A percentile compares a stretch with the other conserved stretches of the same genome.
Conservation (phyloP, 352 stramenopile species). For the Pythium chondricola region DNA sequence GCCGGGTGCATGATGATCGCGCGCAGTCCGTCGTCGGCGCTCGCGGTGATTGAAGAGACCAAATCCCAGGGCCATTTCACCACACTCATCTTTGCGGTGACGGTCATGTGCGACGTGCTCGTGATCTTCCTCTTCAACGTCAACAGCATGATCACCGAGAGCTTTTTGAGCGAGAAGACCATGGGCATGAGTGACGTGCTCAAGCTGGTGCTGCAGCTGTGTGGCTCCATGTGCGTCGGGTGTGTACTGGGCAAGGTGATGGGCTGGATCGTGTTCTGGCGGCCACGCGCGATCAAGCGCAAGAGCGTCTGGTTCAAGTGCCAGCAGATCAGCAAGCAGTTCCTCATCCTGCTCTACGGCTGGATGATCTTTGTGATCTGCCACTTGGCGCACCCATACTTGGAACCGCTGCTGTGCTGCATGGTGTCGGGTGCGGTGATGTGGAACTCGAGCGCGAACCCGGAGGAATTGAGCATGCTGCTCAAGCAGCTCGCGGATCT, state of each 20-base stretch:
- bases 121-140: slow-evolving; percentile 74
- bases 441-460: slow-evolving; percentile 54
- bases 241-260: slow-evolving; percentile 50
- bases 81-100: slow-evolving; percentile 60
- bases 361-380: slow-evolving; percentile 56
- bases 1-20: slow-evolving; percentile 71
- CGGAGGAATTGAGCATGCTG: slow-evolving; percentile 46
- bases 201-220: slow-evolving; percentile 36
- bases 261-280: slow-evolving; percentile 46
- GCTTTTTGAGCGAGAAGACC: slow-evolving; percentile 48
- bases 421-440: slow-evolving; percentile 62
- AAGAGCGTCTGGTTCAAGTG: slow-evolving; percentile 37
- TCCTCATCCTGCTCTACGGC: slow-evolving; percentile 52
- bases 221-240: slow-evolving; percentile 39
- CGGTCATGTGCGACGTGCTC: slow-evolving; percentile 62
- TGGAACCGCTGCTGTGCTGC: slow-evolving; percentile 59
- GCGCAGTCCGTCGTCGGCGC: slow-evolving; percentile 51
- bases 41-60: slow-evolving; percentile 65
- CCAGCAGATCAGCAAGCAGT: slow-evolving; percentile 44
- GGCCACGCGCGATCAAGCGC: slow-evolving; percentile 40
- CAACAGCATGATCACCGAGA: slow-evolving; percentile 64
- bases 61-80: slow-evolving; percentile 62
- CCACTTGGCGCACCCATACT: slow-evolving; percentile 52
- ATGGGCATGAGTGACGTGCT: slow-evolving; percentile 30
- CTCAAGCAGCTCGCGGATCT: slow-evolving; percentile 47